A percentile compares a stretch with the other conserved stretches of the same genome.
These are phyloP conservation scores for Triglochin maritima DNA, from an alignment of 106 monocot genomes.

Conservation along the genomic window DNA sequence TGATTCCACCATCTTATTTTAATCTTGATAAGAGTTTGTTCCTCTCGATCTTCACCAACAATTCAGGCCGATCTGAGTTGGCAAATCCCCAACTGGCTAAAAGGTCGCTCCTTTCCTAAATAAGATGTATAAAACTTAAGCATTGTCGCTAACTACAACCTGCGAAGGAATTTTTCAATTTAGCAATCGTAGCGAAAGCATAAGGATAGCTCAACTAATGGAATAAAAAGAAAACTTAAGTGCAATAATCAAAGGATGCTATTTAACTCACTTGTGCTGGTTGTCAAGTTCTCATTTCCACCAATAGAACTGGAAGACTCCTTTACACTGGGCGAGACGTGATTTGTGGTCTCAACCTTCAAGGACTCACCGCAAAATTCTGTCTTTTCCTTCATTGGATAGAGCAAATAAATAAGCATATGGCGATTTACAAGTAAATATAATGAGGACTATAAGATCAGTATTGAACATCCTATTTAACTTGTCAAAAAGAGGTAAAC, in stretches of 20 bases:
- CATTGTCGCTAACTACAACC: neutral
- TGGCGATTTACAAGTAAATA: too few relatives aligned
- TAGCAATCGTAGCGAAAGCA: neutral
- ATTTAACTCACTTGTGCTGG: constrained; percentile 1
- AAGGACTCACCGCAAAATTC: neutral
- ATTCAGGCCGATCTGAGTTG: too few relatives aligned
- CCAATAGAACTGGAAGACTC: neutral
- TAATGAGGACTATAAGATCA: too few relatives aligned
- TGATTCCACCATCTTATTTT: too few relatives aligned
- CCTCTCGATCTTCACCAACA: too few relatives aligned
- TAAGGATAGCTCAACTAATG: neutral
- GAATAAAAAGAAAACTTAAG: neutral
- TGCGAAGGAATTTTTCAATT: neutral
- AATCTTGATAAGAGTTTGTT: too few relatives aligned
- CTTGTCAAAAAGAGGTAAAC: neutral
- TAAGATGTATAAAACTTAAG: too few relatives aligned
- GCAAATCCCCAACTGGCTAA: too few relatives aligned
- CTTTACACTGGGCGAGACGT: neutral
- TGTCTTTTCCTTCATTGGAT: neutral
- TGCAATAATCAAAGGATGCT: neutral
- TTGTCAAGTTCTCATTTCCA: neutral
- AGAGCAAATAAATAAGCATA: too few relatives aligned
- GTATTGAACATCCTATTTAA: too few relatives aligned
- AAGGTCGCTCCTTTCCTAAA: too few relatives aligned
- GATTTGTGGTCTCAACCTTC: neutral